Conservation (phyloP, 148 eudicot species). For the Amaranthus palmeri region DNA sequence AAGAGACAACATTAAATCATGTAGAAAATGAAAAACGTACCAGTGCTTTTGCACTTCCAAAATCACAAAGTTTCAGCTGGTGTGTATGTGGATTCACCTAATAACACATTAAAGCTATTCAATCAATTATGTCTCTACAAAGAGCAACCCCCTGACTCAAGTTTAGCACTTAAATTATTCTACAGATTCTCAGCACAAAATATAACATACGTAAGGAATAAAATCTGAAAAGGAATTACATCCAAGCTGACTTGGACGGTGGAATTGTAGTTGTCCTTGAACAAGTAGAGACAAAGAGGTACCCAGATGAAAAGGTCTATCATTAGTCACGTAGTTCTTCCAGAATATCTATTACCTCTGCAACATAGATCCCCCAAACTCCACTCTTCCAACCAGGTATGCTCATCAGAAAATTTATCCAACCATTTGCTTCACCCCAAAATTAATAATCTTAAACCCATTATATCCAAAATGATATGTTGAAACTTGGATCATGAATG, state of each 20-base stretch:
- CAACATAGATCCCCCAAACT: no score
- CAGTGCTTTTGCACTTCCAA: conserved; percentile 99
- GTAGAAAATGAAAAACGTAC: conserved; percentile 35
- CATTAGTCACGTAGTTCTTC: no score
- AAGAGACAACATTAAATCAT: conserved; percentile 7
- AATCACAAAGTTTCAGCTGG: conserved; percentile 96
- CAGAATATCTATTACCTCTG: no score
- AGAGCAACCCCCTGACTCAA: not conserved
- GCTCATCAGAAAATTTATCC: not conserved
- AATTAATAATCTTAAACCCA: conserved; percentile 1
- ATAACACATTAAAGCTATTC: conserved; percentile 10
- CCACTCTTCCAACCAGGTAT: not conserved
- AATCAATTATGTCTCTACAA: not conserved
- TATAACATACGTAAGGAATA: no score
- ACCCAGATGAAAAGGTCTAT: not conserved
- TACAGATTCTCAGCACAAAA: not conserved
- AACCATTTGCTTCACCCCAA: not conserved
- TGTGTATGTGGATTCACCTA: conserved; percentile 99
- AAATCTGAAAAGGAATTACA: not conserved
- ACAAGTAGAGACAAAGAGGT: not conserved
- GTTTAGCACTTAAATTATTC: not conserved
- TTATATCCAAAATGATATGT: not conserved
- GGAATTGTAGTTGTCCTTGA: not conserved
- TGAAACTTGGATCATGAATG: not conserved
- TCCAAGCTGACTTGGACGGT: not conserved